Percentiles rank a stretch among this genome's conserved stretches.
Evolutionary conservation across 2,329 filamentous ascomycete species (phyloP).

Genomic region (Apiospora marii): DNA sequence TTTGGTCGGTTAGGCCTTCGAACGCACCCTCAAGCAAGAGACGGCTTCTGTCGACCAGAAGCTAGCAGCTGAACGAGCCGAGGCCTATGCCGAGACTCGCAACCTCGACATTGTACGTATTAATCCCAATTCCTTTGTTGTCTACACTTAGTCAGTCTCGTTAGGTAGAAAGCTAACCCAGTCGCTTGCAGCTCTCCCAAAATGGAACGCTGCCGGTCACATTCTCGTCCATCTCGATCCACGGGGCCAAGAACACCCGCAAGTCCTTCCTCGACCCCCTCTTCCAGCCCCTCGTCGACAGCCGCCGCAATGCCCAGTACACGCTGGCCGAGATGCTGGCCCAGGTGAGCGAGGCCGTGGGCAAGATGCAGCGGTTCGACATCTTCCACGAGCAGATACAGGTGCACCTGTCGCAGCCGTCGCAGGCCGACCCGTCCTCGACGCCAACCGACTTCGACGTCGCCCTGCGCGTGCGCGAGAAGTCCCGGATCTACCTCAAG

Average conservation of each 20-base stretch:
- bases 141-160: conserved; percentile 24
- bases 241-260: conserved; percentile 85
- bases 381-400: conserved; percentile 87
- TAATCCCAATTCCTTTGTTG: conserved; percentile 2
- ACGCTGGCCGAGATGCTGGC: conserved; percentile 80
- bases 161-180: neutral
- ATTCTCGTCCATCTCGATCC: conserved; percentile 83
- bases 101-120: conserved; percentile 68
- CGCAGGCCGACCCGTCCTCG: conserved; percentile 71
- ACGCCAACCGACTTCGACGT: conserved; percentile 83
- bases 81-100: conserved; percentile 62
- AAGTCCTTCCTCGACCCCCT: conserved; percentile 82
- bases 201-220: conserved; percentile 89
- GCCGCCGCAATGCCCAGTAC: conserved; percentile 70
- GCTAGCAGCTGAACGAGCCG: conserved; percentile 35
- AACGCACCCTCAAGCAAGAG: conserved; percentile 41
- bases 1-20: conserved; percentile 37
- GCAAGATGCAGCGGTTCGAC: conserved; percentile 78
- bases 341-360: conserved; percentile 41
- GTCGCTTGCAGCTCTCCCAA: conserved; percentile 68
- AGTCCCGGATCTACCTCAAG: conserved; percentile 85
- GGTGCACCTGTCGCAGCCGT: conserved; percentile 81
- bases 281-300: conserved; percentile 78
- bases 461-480: conserved; percentile 79
- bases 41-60: conserved; percentile 39